phyloP scores from a whole-genome alignment of 345 rosid species.

The Cardamine occulta region DNA sequence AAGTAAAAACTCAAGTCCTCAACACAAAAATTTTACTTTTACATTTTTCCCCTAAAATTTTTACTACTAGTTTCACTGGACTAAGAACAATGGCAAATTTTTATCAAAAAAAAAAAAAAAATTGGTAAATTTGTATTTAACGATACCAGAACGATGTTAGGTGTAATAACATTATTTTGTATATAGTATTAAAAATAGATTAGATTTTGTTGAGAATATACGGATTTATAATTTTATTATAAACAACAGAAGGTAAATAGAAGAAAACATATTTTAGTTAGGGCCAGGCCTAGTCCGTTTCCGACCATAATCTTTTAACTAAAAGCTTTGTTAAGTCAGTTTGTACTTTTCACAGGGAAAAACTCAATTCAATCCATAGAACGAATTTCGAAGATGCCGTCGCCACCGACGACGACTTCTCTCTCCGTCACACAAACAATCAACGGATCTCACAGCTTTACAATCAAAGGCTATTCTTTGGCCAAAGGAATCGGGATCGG shows the following conservation, averaged over 20 bases:
- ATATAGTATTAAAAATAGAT: no score
- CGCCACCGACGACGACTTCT: conserved; percentile 72
- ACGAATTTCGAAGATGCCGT: conserved; percentile 41
- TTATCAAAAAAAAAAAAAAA: no score
- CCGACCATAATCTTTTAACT: background rate
- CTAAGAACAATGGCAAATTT: background rate
- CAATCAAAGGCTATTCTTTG: conserved; percentile 81
- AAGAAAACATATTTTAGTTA: no score
- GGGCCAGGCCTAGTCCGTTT: no score
- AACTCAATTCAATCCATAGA: background rate
- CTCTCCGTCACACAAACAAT: conserved; percentile 79
- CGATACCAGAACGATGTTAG: background rate
- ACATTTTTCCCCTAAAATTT: no score
- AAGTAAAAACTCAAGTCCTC: no score
- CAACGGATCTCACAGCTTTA: conserved; percentile 86
- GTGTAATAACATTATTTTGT: no score
- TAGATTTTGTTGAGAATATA: no score
- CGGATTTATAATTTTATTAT: no score
- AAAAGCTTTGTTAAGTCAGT: background rate
- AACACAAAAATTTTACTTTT: background rate
- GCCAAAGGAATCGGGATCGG: conserved; percentile 93
- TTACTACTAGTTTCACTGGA: no score
- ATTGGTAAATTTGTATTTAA: background rate
- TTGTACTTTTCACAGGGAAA: background rate
- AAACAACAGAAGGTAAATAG: no score